These are phyloP conservation scores for Vanrija pseudolonga DNA, from an alignment of 1,284 basidiomycete species.

Conservation along the genomic window DNA sequence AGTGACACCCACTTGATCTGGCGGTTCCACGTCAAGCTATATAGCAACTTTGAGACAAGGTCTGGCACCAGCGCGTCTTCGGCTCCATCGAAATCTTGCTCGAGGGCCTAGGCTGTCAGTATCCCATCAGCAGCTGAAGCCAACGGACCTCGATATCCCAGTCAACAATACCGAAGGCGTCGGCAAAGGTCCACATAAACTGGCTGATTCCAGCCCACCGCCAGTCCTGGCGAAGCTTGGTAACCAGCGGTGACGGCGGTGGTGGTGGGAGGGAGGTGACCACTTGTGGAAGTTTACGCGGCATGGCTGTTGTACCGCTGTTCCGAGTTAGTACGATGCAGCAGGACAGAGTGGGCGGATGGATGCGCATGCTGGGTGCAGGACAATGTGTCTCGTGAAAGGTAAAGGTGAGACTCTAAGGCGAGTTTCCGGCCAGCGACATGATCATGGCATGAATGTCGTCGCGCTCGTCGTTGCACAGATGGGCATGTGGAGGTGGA, in stretches of 20 bases:
- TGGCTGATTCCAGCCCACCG: slow-evolving; percentile 49
- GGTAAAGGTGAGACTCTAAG: neutral
- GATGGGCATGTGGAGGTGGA: too few species aligned
- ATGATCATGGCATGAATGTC: too few species aligned
- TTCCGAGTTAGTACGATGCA: too few species aligned
- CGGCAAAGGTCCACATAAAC: slow-evolving; percentile 47
- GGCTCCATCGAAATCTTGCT: slow-evolving; percentile 52
- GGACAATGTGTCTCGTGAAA: too few species aligned
- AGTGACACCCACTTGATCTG: slow-evolving; percentile 49
- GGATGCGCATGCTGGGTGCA: neutral
- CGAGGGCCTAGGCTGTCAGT: slow-evolving; percentile 42
- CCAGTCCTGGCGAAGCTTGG: slow-evolving; percentile 44
- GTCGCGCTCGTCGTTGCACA: too few species aligned
- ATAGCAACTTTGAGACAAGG: slow-evolving; percentile 51
- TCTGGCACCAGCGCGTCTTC: slow-evolving; percentile 50
- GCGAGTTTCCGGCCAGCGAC: too few species aligned
- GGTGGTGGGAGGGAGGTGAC: slow-evolving; percentile 29
- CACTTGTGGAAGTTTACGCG: slow-evolving; percentile 21
- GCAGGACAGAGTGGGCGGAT: neutral
- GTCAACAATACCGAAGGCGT: slow-evolving; percentile 43
- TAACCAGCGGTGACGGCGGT: slow-evolving; percentile 44
- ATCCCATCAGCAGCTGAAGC: neutral
- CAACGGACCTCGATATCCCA: slow-evolving; percentile 47
- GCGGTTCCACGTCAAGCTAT: slow-evolving; percentile 53
- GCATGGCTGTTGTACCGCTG: slow-evolving; percentile 20